Evolutionary conservation across 176 grass and related monocot genomes (phyloP).

Genomic region (Olyra latifolia): DNA sequence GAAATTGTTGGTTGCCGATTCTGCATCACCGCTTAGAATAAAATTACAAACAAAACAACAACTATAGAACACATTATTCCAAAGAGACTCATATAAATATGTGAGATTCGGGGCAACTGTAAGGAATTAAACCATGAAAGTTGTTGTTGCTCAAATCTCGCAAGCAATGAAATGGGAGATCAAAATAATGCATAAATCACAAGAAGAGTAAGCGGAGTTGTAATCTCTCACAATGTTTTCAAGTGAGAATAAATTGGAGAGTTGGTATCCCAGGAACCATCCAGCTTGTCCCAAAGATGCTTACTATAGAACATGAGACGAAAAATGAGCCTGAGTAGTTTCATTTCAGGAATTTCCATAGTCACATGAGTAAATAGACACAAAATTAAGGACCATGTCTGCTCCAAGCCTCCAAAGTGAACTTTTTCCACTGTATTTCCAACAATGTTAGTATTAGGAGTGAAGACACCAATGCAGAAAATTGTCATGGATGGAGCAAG

Average conservation of each 20-base stretch:
- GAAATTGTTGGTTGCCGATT: constrained; percentile 85
- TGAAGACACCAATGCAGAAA: too few species aligned
- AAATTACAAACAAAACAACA: too few species aligned
- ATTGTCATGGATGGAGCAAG: too few species aligned
- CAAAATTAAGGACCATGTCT: too few species aligned
- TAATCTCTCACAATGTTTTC: constrained; percentile 72
- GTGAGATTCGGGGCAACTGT: constrained; percentile 89
- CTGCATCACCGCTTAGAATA: too few species aligned
- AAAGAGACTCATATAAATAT: constrained; percentile 62
- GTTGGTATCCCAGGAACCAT: constrained; percentile 82
- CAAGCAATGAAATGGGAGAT: constrained; percentile 37
- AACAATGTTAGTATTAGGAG: too few species aligned
- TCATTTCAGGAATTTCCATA: too few species aligned
- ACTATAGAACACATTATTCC: constrained; percentile 1
- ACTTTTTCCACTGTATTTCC: too few species aligned
- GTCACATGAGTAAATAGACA: too few species aligned
- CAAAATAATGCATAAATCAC: not conserved
- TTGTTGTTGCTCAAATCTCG: constrained; percentile 89
- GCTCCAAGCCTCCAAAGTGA: too few species aligned
- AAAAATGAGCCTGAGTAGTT: constrained; percentile 24
- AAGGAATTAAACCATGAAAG: constrained; percentile 73
- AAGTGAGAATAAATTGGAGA: constrained; percentile 76
- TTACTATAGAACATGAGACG: constrained; percentile 47
- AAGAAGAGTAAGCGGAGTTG: constrained; percentile 10
- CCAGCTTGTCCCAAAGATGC: constrained; percentile 62